Base-by-base conservation (phyloP, 805 yeast species). In the Candida ipomoeae region DNA sequence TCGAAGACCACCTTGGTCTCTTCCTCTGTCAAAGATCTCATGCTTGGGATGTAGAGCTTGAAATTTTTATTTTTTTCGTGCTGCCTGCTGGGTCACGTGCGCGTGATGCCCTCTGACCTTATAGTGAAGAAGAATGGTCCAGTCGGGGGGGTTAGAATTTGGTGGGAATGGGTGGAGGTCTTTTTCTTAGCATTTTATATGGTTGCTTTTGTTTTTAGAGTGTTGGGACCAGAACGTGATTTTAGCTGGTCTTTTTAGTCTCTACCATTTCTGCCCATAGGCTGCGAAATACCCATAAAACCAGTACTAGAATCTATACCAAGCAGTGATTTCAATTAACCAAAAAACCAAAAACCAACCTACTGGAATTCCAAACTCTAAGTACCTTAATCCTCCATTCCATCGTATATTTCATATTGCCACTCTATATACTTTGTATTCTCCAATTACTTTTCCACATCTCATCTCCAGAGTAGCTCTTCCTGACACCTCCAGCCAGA, bases 1-100 rank as follows among this genome's bases (percentile, higher is more conserved):
- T 94, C 98, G 67, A 94, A 92, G 39, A 94, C 96, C 15, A 86
- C 92, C 67, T 87, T 89, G 40, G 99, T 92, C 67, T 94, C 99
- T 68, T 90, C 97, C 67, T 92, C 99, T 57, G 98, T 92, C 58
- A 92, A 79, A 46, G 90, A 89, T 78, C 99, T 86, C 99, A 92
- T 92, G 39, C 34, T 40, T 18, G 43, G 31, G 40, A 14, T 34
- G 38, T 10, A 33, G 38, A 26, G n/a, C 15, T 40, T 26, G 46
- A 23, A 29, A 18, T 39, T 40, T 39, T 40, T 32, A 37, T 40
- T 53, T 51, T 51, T 53, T 51, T 44, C 47, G 35, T 39, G 43
- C 46, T 37, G 31, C 26, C 11, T 20, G 29, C 31, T n/a, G 29
- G 39, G 52, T 52, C 55, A 52, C 55, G 55, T 52, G 55, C 41